Evolutionary conservation across 345 rosid species (phyloP), one percentile per base, ranked within the genome.

Genomic region (Salix dunnii): DNA sequence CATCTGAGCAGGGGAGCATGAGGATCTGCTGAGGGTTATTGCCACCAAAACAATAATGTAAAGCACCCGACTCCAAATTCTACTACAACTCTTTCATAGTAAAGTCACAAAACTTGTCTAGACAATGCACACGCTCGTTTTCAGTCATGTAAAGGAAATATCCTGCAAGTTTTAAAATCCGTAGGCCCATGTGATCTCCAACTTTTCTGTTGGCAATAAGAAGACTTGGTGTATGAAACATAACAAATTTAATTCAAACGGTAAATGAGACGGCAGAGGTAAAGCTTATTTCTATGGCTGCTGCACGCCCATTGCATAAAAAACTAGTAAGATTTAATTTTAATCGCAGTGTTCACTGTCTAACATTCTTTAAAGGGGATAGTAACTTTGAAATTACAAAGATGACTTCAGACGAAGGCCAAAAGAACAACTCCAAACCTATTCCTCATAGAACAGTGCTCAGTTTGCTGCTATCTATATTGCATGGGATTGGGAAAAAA

Each of bases 341-440:
- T 16, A 67, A 67, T 33, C 35, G 69, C 55, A 61, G 74, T 68
- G 53, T 65, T 79, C 31, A n/a, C 82, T 33, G 82, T 63, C 74
- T 78, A 58, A 40, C 48, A 31, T 38, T 53, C 74, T 42, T 78
- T 23, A 10, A 30, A 53, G 48, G 72, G 12, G 27, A 35, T n/a
- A 51, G 38, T 42, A 64, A 10, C 6, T 13, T 46, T 27, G 72
- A 67, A 27, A 78, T 72, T 73, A 73, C 55, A 40, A 60, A 38
- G 80, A 74, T 65, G 67, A 40, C 65, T 61, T 14, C 10, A 18
- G 60, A 28, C 67, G 67, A 65, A 58, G 10, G 68, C 67, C 20
- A 58, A 73, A 30, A 67, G 58, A 51, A 58, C 81, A 67, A 51
- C 70, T 61, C 72, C 77, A 23, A 60, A 60, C 38, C 66, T 64